Evolutionary conservation across 352 stramenopile genomes (phyloP).

Genomic region (Hyaloperonospora brassicae): DNA sequence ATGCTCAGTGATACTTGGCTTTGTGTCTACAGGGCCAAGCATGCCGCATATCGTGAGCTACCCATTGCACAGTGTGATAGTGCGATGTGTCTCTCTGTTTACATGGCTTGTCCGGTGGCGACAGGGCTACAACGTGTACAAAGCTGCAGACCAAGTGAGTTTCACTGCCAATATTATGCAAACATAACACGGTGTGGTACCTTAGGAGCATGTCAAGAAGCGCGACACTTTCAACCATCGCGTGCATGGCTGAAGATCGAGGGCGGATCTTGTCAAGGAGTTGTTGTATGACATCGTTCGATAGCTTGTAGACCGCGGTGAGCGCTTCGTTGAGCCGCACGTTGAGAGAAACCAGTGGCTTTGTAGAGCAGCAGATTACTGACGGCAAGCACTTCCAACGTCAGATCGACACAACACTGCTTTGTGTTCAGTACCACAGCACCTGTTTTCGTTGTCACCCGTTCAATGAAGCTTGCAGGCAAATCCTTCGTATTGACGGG

Average conservation of each 20-base stretch:
- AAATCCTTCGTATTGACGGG: slow-evolving; percentile 49
- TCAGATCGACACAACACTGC: slow-evolving; percentile 3
- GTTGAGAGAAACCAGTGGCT: slow-evolving; percentile 80
- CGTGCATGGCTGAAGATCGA: slow-evolving; percentile 65
- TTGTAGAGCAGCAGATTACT: slow-evolving; percentile 85
- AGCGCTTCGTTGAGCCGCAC: slow-evolving; percentile 74
- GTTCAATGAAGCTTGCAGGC: slow-evolving; percentile 54
- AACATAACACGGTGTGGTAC: slow-evolving; percentile 19
- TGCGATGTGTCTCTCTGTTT: slow-evolving; percentile 3
- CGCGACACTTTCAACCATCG: slow-evolving; percentile 84
- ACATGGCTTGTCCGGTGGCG: slow-evolving; percentile 70
- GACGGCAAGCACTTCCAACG: slow-evolving; percentile 10
- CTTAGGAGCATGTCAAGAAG: slow-evolving; percentile 89
- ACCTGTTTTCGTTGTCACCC: slow-evolving; percentile 60
- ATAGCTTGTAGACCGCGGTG: slow-evolving; percentile 82
- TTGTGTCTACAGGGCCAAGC: slow-evolving; percentile 37
- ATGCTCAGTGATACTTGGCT: slow-evolving; percentile 53
- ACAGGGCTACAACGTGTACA: slow-evolving; percentile 77
- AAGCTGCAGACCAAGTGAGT: slow-evolving; percentile 45
- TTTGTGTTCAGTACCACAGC: background rate
- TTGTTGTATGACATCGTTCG: slow-evolving; percentile 77
- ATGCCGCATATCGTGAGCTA: slow-evolving; percentile 1
- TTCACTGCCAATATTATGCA: background rate
- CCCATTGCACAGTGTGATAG: background rate
- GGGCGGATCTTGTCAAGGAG: slow-evolving; percentile 76